These are phyloP conservation scores for Trypanosoma conorhini DNA, from an alignment of 208 protist genomes.

Conservation along the genomic window DNA sequence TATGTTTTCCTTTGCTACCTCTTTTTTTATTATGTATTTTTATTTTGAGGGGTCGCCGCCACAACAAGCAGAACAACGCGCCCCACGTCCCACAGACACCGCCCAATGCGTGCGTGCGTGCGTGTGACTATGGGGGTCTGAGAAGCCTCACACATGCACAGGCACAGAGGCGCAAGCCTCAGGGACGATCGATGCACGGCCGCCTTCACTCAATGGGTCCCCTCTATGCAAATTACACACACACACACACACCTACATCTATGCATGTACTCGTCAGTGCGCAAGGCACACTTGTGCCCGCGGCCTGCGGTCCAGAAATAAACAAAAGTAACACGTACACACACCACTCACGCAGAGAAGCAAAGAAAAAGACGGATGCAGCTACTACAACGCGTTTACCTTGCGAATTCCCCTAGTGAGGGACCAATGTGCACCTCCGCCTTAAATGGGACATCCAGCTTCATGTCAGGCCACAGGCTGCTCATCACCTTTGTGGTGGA, in stretches of 20 bases:
- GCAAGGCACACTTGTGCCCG: background rate
- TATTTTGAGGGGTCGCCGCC: background rate
- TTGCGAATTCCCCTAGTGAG: slow-evolving; percentile 74
- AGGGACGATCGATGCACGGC: background rate
- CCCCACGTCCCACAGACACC: background rate
- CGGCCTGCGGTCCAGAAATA: background rate
- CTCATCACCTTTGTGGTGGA: slow-evolving; percentile 74
- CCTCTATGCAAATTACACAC: background rate
- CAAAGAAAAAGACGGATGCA: slow-evolving; percentile 4
- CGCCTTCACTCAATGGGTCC: background rate
- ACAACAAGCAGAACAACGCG: background rate
- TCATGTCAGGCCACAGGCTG: slow-evolving; percentile 82
- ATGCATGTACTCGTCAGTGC: background rate
- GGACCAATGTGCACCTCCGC: slow-evolving; percentile 74
- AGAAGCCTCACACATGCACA: too few species aligned
- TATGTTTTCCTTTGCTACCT: background rate
- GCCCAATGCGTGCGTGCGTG: background rate
- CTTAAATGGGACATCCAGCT: slow-evolving; percentile 85
- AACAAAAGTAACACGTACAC: background rate
- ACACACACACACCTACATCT: slow-evolving; percentile 1
- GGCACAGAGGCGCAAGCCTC: background rate
- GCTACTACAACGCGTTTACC: slow-evolving; percentile 10
- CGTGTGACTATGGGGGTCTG: background rate
- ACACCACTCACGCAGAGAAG: background rate
- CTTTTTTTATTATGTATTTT: background rate